Conservation (phyloP, 1,139 yeast species). For the Eremothecium sinecaudum region DNA sequence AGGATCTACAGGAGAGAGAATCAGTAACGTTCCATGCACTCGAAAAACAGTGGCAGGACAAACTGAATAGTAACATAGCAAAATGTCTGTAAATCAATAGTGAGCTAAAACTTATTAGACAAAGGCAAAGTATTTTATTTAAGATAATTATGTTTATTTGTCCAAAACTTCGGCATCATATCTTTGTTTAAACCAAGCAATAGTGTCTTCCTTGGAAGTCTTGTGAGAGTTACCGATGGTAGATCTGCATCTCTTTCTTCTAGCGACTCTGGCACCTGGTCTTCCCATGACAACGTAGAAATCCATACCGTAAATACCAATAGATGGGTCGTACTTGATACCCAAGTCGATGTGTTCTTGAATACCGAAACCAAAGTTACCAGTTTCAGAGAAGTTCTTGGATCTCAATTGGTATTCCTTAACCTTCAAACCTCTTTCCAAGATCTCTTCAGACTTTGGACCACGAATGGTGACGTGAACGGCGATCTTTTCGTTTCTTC, state of each 20-base stretch:
- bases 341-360: constrained; percentile 99
- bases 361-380: constrained; percentile 99
- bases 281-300: constrained; percentile 99
- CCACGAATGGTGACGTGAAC: constrained; percentile 99
- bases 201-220: constrained; percentile 88
- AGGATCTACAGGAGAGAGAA: constrained; percentile 12
- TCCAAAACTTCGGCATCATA: constrained; percentile 97
- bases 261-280: constrained; percentile 98
- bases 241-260: constrained; percentile 96
- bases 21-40: constrained; percentile 8
- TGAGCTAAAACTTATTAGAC: constrained; percentile 3
- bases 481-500: constrained; percentile 99
- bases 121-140: constrained; percentile 1
- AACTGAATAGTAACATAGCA: constrained; percentile 8
- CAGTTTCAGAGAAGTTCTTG: constrained; percentile 95
- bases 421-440: constrained; percentile 99
- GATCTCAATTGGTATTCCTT: constrained; percentile 95
- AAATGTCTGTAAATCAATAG: neutral
- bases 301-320: constrained; percentile 99
- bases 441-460: constrained; percentile 99
- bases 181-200: constrained; percentile 98
- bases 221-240: constrained; percentile 88
- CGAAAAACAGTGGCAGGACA: constrained; percentile 14
- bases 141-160: constrained; percentile 42
- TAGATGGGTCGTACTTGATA: constrained; percentile 99